Percentiles rank a stretch among this genome's conserved stretches.
phyloP scores from a whole-genome alignment of 768 basidiomycete genomes.

The Neoboletus magnificus region DNA sequence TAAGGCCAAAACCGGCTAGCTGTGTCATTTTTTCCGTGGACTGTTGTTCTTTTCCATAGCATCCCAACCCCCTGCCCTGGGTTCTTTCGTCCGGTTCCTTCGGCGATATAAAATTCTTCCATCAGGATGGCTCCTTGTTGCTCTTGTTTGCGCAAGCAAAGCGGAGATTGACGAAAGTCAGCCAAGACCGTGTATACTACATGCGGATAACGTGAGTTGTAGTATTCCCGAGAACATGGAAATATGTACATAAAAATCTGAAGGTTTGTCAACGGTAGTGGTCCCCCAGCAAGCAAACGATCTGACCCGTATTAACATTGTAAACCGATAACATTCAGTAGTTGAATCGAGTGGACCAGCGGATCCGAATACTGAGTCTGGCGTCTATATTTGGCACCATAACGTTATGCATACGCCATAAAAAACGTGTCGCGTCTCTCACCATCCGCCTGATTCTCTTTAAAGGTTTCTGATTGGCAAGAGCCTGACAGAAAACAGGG shows the following conservation, averaged over 20 bases:
- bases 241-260: neutral
- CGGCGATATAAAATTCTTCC: neutral
- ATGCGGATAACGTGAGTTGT: neutral
- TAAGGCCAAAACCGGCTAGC: conserved; percentile 60
- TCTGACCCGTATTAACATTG: too few species aligned
- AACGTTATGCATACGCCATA: neutral
- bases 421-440: neutral
- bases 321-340: neutral
- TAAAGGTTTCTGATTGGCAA: too few species aligned
- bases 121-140: neutral
- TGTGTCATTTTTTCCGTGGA: neutral
- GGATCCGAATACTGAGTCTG: neutral
- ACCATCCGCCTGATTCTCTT: too few species aligned
- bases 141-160: neutral
- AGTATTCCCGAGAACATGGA: neutral
- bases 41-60: neutral
- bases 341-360: neutral
- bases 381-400: neutral
- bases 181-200: neutral
- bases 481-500: neutral
- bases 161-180: conserved; percentile 1
- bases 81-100: neutral
- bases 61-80: neutral
- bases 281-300: neutral
- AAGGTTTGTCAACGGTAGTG: neutral